Base-by-base conservation (phyloP, 192 early-diverging fungal genomes). In the Ambispora gerdemannii region DNA sequence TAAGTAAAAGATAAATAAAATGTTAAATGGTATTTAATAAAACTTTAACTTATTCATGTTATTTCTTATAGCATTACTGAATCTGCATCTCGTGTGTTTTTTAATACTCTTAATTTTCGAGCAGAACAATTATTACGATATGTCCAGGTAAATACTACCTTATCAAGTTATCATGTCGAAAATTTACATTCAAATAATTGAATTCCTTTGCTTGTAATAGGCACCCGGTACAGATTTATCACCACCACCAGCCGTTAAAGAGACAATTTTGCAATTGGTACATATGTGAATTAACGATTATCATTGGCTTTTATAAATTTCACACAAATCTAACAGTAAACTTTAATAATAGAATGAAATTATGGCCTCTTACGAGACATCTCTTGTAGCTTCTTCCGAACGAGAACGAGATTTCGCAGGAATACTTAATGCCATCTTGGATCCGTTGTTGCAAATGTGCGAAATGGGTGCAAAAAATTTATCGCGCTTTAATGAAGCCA, bases 291-390 rank as follows among this genome's bases (percentile, higher is more conserved):
- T 15, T 61, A 27, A 27, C 1, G 28, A 30, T 38, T 17, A 25
- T 24, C 32, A 73, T 17, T 25, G 15, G 33, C n/a, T 20, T 56
- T 38, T 4, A 27, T 27, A 38, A 47, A 67, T 0, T 55, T 55
- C 10, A 43, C 22, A 68, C 22, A 28, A n/a, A n/a, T n/a, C n/a
- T n/a, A n/a, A n/a, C n/a, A n/a, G n/a, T n/a, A n/a, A 33, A 24
- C n/a, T 28, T 43, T 43, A 43, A 43, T 58, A 30, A 50, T 74
- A 89, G 84, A 88, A 87, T 75, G 90, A 91, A 71, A 89, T 94
- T 30, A 85, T 92, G 84, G 84, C 88, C 22, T 90, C 91, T 2
- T 93, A 92, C 72, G 89, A 89, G 33, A 82, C 86, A 6, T 91
- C 90, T 4, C 79, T 90, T 50, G 77, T 91, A 17, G 75, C 82